These are phyloP conservation scores for Leccinum pachyderme DNA, from an alignment of 1,284 basidiomycete species.

Conservation along the genomic window DNA sequence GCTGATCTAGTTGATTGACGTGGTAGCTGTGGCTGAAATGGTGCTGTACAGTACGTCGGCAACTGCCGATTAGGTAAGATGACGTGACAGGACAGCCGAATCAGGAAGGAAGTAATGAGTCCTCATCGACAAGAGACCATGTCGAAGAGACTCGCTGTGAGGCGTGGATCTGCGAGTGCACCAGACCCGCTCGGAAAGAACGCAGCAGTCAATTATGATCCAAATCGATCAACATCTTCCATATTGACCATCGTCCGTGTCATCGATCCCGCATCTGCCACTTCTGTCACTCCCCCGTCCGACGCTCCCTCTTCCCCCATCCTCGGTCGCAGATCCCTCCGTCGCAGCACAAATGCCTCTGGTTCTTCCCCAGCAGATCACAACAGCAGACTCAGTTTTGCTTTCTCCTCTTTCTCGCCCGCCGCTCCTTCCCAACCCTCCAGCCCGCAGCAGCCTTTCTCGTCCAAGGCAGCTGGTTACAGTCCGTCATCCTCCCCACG, in stretches of 20 bases:
- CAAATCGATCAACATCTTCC: slow-evolving; percentile 55
- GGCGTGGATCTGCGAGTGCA: slow-evolving; percentile 65
- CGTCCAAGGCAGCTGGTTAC: slow-evolving; percentile 12
- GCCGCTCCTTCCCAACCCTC: slow-evolving; percentile 20
- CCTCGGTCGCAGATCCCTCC: slow-evolving; percentile 15
- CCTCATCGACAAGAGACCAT: not conserved
- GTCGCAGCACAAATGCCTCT: slow-evolving; percentile 30
- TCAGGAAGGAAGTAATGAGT: slow-evolving; percentile 1
- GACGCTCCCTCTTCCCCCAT: not conserved
- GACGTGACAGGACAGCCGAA: not conserved
- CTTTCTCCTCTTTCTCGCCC: slow-evolving; percentile 56
- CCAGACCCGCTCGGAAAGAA: slow-evolving; percentile 63
- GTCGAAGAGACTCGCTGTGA: slow-evolving; percentile 46
- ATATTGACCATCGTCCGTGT: slow-evolving; percentile 74
- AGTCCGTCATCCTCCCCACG: slow-evolving; percentile 46
- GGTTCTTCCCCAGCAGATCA: slow-evolving; percentile 33
- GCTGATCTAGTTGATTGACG: not conserved
- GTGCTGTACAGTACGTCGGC: slow-evolving; percentile 24
- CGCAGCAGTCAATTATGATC: slow-evolving; percentile 49
- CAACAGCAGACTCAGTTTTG: slow-evolving; percentile 59
- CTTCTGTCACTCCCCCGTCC: slow-evolving; percentile 3
- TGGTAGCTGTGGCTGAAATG: slow-evolving; percentile 21
- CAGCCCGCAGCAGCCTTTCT: slow-evolving; percentile 16
- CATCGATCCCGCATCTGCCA: slow-evolving; percentile 20
- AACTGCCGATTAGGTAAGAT: slow-evolving; percentile 10